These are phyloP conservation scores for Whalleya microplaca DNA, from an alignment of 2,329 filamentous ascomycete species.

Conservation along the genomic window DNA sequence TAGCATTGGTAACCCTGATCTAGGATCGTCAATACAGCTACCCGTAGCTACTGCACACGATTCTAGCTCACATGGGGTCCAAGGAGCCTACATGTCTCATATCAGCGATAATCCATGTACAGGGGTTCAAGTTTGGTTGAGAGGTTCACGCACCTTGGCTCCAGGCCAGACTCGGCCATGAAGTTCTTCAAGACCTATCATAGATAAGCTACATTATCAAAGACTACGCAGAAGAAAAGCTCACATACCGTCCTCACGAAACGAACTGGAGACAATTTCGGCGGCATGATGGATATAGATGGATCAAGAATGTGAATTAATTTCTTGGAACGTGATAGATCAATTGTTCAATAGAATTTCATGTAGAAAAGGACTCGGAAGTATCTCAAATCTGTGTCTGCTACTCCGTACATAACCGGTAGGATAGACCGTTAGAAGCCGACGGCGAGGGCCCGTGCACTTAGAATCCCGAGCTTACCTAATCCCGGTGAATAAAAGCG, in stretches of 20 bases:
- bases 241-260: slow-evolving; percentile 66
- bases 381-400: too few species aligned
- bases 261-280: slow-evolving; percentile 56
- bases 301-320: too few species aligned
- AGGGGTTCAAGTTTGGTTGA: background rate
- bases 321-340: background rate
- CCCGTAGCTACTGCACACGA: background rate
- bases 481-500: background rate
- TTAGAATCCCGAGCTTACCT: background rate
- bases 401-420: background rate
- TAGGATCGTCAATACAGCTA: slow-evolving; percentile 37
- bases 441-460: slow-evolving; percentile 14
- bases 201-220: background rate
- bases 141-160: slow-evolving; percentile 69
- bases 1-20: slow-evolving; percentile 69
- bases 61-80: slow-evolving; percentile 43
- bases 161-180: slow-evolving; percentile 81
- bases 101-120: slow-evolving; percentile 2
- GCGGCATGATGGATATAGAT: slow-evolving; percentile 24
- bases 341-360: background rate
- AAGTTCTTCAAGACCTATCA: slow-evolving; percentile 82
- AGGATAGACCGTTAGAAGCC: background rate
- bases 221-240: background rate
- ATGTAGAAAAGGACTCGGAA: too few species aligned
- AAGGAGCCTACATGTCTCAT: slow-evolving; percentile 40